Percentiles rank a stretch among this genome's conserved stretches.
phyloP scores from a whole-genome alignment of 345 rosid species.

The Turnera subulata region DNA sequence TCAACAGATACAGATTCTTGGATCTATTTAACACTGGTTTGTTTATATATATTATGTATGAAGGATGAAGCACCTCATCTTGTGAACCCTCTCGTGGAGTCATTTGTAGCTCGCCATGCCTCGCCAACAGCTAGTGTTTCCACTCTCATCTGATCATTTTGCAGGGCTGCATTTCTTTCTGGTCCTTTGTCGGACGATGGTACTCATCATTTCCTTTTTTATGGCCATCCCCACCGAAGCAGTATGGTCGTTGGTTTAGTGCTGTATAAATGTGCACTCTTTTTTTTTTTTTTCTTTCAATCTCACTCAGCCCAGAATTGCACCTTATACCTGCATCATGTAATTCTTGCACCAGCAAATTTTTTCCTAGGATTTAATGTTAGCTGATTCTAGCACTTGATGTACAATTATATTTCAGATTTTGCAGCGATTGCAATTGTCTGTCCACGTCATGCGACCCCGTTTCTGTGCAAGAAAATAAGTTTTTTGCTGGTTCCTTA shows the following conservation, averaged over 20 bases:
- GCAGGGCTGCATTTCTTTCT: not conserved
- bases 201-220: not conserved
- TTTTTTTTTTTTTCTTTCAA: too few species aligned
- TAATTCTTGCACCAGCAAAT: too few species aligned
- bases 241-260: not conserved
- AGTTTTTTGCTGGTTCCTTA: too few species aligned
- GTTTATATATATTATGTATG: constrained; percentile 18
- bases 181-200: not conserved
- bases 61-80: constrained; percentile 88
- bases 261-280: too few species aligned
- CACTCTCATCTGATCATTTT: constrained; percentile 12
- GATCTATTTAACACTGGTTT: not conserved
- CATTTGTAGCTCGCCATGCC: constrained; percentile 65
- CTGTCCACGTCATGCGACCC: too few species aligned
- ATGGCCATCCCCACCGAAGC: not conserved
- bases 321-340: too few species aligned
- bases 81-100: constrained; percentile 78
- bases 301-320: too few species aligned
- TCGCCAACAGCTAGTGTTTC: constrained; percentile 19
- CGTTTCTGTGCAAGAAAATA: too few species aligned
- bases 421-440: too few species aligned
- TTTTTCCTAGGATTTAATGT: too few species aligned
- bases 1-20: not conserved
- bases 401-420: too few species aligned
- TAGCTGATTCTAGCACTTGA: too few species aligned